These are phyloP conservation scores for Phytophthora cryptogea DNA, from an alignment of 352 stramenopile genomes.

Conservation along the genomic window DNA sequence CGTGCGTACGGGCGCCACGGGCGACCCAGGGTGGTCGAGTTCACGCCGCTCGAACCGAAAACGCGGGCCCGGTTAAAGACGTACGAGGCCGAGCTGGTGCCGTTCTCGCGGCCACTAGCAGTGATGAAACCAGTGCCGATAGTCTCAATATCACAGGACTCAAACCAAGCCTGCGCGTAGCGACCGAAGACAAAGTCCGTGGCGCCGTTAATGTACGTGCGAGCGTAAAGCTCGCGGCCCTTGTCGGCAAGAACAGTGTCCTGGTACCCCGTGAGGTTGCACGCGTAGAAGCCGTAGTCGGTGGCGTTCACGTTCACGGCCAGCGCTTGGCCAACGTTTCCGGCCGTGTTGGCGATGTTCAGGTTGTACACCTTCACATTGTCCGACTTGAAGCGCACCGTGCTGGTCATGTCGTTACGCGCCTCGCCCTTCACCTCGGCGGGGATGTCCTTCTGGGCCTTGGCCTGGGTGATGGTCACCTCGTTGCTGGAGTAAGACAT, in stretches of 20 bases:
- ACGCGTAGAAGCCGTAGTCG: constrained; percentile 37
- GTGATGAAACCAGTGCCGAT: constrained; percentile 31
- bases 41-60: constrained; percentile 21
- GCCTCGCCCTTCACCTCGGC: constrained; percentile 18
- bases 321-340: constrained; percentile 25
- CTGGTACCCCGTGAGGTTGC: constrained; percentile 27
- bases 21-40: constrained; percentile 20
- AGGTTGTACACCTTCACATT: constrained; percentile 42
- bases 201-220: constrained; percentile 30
- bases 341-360: constrained; percentile 33
- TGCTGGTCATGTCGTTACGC: constrained; percentile 34
- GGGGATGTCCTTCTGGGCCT: constrained; percentile 34
- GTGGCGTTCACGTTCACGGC: constrained; percentile 32
- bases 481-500: constrained; percentile 25
- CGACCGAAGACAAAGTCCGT: constrained; percentile 32
- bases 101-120: constrained; percentile 27
- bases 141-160: constrained; percentile 32
- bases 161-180: constrained; percentile 28
- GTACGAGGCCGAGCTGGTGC: constrained; percentile 16
- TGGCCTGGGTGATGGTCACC: constrained; percentile 31
- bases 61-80: constrained; percentile 32
- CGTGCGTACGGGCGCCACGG: constrained; percentile 24
- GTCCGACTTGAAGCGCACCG: constrained; percentile 26
- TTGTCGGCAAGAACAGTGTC: constrained; percentile 29
- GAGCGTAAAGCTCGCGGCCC: constrained; percentile 27